Evolutionary conservation across 2,329 filamentous ascomycete species (phyloP).

Genomic region (Alternaria dauci): DNA sequence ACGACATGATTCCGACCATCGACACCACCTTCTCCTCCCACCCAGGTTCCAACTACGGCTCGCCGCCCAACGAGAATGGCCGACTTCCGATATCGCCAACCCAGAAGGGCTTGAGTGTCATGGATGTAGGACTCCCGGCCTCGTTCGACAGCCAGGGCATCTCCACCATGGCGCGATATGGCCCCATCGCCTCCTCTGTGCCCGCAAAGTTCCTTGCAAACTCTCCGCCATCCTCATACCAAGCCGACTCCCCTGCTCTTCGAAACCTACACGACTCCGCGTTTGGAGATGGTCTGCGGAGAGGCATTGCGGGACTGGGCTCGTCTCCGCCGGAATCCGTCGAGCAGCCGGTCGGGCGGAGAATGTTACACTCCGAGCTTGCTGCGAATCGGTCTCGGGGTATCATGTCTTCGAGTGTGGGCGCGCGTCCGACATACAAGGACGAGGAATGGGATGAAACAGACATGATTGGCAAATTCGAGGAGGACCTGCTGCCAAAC

Average conservation of each 20-base stretch:
- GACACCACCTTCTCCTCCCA: slow-evolving; percentile 68
- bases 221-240: slow-evolving; percentile 74
- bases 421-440: slow-evolving; percentile 55
- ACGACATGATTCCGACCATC: slow-evolving; percentile 63
- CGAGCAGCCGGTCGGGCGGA: slow-evolving; percentile 70
- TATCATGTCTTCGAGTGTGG: slow-evolving; percentile 68
- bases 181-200: slow-evolving; percentile 89
- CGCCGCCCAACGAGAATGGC: slow-evolving; percentile 73
- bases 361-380: slow-evolving; percentile 69
- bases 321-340: slow-evolving; percentile 68
- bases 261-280: slow-evolving; percentile 71
- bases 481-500: slow-evolving; percentile 87
- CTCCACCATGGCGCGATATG: slow-evolving; percentile 88
- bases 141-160: slow-evolving; percentile 97
- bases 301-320: slow-evolving; percentile 40
- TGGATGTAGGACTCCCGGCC: slow-evolving; percentile 90
- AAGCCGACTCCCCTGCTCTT: slow-evolving; percentile 67
- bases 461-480: slow-evolving; percentile 73
- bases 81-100: slow-evolving; percentile 82
- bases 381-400: slow-evolving; percentile 64
- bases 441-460: slow-evolving; percentile 63
- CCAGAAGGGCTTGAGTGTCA: slow-evolving; percentile 79
- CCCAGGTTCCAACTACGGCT: slow-evolving; percentile 75
- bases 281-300: slow-evolving; percentile 74
- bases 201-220: slow-evolving; percentile 92